These are phyloP conservation scores for Xanthoconium purpureum DNA, from an alignment of 768 basidiomycete species.

Conservation along the genomic window DNA sequence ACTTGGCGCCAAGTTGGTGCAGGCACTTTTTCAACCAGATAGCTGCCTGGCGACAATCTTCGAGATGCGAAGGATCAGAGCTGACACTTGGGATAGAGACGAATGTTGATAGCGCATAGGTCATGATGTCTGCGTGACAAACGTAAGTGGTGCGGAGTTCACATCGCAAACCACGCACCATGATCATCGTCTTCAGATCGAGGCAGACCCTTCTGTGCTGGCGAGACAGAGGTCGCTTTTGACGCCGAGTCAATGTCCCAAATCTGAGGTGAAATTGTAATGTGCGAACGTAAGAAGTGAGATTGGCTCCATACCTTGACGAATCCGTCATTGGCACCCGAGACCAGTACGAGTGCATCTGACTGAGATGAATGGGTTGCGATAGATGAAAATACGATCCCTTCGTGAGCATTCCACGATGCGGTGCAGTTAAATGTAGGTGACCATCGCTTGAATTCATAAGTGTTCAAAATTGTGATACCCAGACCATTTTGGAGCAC, in stretches of 20 bases:
- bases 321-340: slow-evolving; percentile 82
- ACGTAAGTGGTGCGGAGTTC: slow-evolving; percentile 2
- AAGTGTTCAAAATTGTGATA: neutral
- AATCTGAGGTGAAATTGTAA: slow-evolving; percentile 35
- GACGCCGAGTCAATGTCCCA: slow-evolving; percentile 48
- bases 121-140: slow-evolving; percentile 55
- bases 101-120: slow-evolving; percentile 80
- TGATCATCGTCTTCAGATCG: slow-evolving; percentile 19
- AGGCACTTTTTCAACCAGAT: slow-evolving; percentile 90
- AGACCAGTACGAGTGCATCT: slow-evolving; percentile 45
- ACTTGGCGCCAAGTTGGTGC: slow-evolving; percentile 81
- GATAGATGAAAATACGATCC: slow-evolving; percentile 79
- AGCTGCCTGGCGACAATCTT: slow-evolving; percentile 92
- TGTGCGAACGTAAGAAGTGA: neutral
- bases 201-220: neutral
- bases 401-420: slow-evolving; percentile 77
- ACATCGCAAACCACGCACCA: slow-evolving; percentile 9
- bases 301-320: slow-evolving; percentile 60
- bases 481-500: neutral
- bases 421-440: slow-evolving; percentile 81
- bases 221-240: neutral
- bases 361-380: slow-evolving; percentile 40
- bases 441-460: slow-evolving; percentile 63
- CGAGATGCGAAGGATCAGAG: slow-evolving; percentile 57
- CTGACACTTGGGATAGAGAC: slow-evolving; percentile 87